These are phyloP conservation scores for Quercus tomentella DNA, from an alignment of 331 rosid species.

Conservation along the genomic window DNA sequence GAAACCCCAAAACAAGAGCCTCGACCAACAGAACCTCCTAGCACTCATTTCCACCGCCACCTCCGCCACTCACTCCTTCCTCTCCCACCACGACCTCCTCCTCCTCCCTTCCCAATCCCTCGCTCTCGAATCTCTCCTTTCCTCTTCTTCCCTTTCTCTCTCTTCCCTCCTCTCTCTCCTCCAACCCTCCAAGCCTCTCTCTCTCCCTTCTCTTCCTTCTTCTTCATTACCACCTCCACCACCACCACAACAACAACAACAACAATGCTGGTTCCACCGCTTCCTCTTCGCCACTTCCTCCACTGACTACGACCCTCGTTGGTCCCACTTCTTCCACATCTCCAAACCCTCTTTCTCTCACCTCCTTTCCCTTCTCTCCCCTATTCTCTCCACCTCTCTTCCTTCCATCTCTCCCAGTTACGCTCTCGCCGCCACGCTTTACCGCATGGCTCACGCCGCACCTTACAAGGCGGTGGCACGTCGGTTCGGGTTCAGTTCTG, in stretches of 20 bases:
- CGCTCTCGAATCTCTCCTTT: slow-evolving; percentile 55
- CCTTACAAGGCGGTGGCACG: slow-evolving; percentile 48
- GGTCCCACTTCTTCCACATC: slow-evolving; percentile 63
- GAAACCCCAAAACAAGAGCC: neutral
- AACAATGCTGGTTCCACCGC: slow-evolving; percentile 62
- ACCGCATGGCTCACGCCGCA: slow-evolving; percentile 72
- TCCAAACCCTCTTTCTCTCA: slow-evolving; percentile 49
- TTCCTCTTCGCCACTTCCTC: slow-evolving; percentile 36
- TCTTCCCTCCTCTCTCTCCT: slow-evolving; percentile 21
- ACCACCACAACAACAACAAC: neutral
- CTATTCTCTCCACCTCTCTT: slow-evolving; percentile 25
- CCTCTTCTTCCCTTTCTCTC: slow-evolving; percentile 41
- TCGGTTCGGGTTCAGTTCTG: slow-evolving; percentile 46
- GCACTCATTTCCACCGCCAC: slow-evolving; percentile 33
- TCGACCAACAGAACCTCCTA: slow-evolving; percentile 17
- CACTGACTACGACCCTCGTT: slow-evolving; percentile 33
- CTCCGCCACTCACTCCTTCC: slow-evolving; percentile 49
- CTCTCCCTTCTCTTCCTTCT: slow-evolving; percentile 1
- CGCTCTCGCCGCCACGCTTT: slow-evolving; percentile 60
- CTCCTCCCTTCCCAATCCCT: slow-evolving; percentile 74
- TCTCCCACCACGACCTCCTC: slow-evolving; percentile 49
- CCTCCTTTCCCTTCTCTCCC: slow-evolving; percentile 62
- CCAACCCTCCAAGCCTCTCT: slow-evolving; percentile 20
- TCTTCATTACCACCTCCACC: neutral
- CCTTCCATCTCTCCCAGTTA: slow-evolving; percentile 42